Conservation (phyloP, 306 rosid species). For the Psophocarpus tetragonolobus region DNA sequence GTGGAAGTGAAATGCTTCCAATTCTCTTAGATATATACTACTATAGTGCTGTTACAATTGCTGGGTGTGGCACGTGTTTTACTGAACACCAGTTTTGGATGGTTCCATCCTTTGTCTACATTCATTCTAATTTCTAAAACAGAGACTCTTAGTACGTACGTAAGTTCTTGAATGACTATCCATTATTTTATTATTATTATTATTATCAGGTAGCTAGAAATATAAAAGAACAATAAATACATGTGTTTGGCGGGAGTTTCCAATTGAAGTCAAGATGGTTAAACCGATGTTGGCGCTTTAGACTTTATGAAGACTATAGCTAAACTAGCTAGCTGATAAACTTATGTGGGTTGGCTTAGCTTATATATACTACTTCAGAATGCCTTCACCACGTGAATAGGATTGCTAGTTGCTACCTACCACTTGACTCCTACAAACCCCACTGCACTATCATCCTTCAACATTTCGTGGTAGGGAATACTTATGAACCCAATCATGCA, state of each 20-base stretch:
- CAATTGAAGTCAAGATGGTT: neutral
- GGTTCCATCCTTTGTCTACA: neutral
- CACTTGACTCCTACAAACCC: neutral
- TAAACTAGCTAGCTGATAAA: no score
- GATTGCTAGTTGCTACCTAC: neutral
- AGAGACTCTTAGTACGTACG: no score
- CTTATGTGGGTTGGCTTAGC: neutral
- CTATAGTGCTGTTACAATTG: neutral
- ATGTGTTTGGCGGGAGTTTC: slow-evolving; percentile 13
- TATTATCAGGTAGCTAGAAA: no score
- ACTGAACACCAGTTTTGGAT: neutral
- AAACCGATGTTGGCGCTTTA: slow-evolving; percentile 11
- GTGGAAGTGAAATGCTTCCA: neutral
- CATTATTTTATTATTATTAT: no score
- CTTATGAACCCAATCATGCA: neutral
- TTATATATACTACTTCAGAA: neutral
- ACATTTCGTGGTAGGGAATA: neutral
- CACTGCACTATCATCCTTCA: neutral
- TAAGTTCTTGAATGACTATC: neutral
- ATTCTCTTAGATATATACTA: neutral
- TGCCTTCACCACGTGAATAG: neutral
- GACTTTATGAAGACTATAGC: neutral
- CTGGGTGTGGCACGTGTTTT: neutral
- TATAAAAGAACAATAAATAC: slow-evolving; percentile 18
- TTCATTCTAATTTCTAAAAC: neutral